Percentiles rank a stretch among this genome's conserved stretches.
phyloP scores from a whole-genome alignment of 345 rosid genomes.

The Eutrema heterophyllum region DNA sequence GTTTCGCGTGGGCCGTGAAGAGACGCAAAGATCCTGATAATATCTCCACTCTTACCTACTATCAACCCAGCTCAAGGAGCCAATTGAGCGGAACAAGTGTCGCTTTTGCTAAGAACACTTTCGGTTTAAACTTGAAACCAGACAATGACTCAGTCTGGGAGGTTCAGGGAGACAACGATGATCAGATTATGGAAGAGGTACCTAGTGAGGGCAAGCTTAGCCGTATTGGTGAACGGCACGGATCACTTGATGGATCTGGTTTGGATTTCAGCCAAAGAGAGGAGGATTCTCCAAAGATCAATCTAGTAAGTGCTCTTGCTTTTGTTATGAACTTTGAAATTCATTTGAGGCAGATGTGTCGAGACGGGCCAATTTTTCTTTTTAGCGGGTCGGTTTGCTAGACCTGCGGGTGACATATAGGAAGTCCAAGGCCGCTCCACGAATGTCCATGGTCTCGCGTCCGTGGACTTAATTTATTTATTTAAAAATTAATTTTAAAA shows the following conservation, averaged over 20 bases:
- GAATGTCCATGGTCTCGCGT: no score
- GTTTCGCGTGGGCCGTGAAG: slow-evolving; percentile 52
- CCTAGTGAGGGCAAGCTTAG: slow-evolving; percentile 22
- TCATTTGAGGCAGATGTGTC: not conserved
- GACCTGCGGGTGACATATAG: no score
- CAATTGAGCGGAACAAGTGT: slow-evolving; percentile 43
- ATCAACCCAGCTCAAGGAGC: slow-evolving; percentile 39
- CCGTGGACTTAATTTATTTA: no score
- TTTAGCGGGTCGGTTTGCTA: no score
- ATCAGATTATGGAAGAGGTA: slow-evolving; percentile 2
- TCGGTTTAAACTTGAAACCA: slow-evolving; percentile 25
- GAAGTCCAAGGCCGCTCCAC: no score
- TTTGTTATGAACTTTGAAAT: not conserved
- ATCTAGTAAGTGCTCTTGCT: slow-evolving; percentile 30
- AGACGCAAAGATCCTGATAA: slow-evolving; percentile 42
- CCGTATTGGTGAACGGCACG: slow-evolving; percentile 23
- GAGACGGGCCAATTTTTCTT: no score
- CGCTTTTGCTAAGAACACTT: slow-evolving; percentile 38
- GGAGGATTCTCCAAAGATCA: slow-evolving; percentile 26
- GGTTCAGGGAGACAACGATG: slow-evolving; percentile 15
- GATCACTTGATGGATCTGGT: slow-evolving; percentile 34
- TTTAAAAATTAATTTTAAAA: no score
- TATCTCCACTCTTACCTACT: slow-evolving; percentile 43
- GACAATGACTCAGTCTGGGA: slow-evolving; percentile 18
- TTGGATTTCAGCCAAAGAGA: slow-evolving; percentile 29